Conservation (phyloP, 805 yeast species). For the Brettanomyces nanus region DNA sequence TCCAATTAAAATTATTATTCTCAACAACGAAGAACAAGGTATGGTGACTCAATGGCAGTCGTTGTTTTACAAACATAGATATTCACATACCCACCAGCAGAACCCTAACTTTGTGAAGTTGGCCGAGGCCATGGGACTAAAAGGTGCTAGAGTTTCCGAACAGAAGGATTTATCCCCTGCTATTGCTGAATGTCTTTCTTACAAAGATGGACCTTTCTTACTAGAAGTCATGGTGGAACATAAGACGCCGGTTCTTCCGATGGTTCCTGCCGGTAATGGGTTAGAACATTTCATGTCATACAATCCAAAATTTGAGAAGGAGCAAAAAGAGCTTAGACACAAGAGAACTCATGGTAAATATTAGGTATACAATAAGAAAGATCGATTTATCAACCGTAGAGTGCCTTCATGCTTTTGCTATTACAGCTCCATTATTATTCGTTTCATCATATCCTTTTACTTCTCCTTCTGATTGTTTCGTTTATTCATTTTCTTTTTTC, state of each 20-base stretch:
- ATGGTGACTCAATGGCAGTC: constrained; percentile 99
- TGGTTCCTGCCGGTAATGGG: constrained; percentile 96
- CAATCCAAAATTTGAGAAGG: constrained; percentile 73
- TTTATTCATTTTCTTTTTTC: too few species aligned
- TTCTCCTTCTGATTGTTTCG: too few species aligned
- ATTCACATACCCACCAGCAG: constrained; percentile 93
- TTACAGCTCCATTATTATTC: too few species aligned
- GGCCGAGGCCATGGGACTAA: constrained; percentile 90
- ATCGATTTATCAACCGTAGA: too few species aligned
- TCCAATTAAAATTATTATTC: constrained; percentile 80
- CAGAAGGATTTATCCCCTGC: constrained; percentile 58
- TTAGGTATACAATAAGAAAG: too few species aligned
- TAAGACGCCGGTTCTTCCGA: constrained; percentile 94
- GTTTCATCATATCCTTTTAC: too few species aligned
- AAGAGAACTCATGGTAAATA: constrained; percentile 70
- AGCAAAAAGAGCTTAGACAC: constrained; percentile 57
- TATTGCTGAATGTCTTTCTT: constrained; percentile 61
- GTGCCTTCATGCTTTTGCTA: too few species aligned
- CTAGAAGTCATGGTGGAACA: constrained; percentile 86
- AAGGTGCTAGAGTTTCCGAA: constrained; percentile 64
- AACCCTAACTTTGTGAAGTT: constrained; percentile 92
- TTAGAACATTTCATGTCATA: constrained; percentile 86
- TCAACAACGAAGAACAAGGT: constrained; percentile 98
- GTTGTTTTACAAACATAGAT: constrained; percentile 91
- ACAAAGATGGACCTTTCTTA: constrained; percentile 74